Evolutionary conservation across 139 green algal genomes (phyloP), one percentile per base, ranked within the genome.

Genomic region (Pleodorina starrii): DNA sequence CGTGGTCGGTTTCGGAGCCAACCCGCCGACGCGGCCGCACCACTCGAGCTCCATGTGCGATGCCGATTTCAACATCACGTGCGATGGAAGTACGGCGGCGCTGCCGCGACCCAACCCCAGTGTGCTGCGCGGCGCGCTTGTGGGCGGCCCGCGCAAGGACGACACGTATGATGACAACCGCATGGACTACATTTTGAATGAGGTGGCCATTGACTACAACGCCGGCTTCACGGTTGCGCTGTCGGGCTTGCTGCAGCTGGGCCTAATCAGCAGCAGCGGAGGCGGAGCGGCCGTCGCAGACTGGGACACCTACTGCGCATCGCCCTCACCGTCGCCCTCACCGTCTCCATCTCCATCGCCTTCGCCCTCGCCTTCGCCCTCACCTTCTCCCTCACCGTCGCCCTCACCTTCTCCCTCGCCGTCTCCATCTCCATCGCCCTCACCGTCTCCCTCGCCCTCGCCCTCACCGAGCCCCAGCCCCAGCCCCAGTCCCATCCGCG

Each of bases 71-170:
- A 29, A 43, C 36, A 17, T 73, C 0, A 25, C 36, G 7, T 85
- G 78, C 78, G 78, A 73, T 23, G 46, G 54, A 23, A n/a, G 11
- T 12, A 60, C 38, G 6, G 36, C 48, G 5, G 36, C 51, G 5
- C 54, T 54, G 36, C 32, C 29, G n/a, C 51, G 51, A 2, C 51
- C 78, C 78, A 85, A 85, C 54, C 78, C 78, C 78, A 36, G n/a
- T 2, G 78, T 85, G 78, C 78, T 85, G 51, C 76, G 76, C 17
- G 76, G 76, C 48, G 76, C 76, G 2, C 89, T 97, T 73, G 89
- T 97, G 29, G 93, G 94, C 60, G 94, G 92, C 11, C 91, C 91
- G 57, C 86, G 92, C 50, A 86, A 89, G 17, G 54, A 90, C 76
- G 89, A 90, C 88, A n/a, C 27, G 19, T 91, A 85, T 23, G 50